Base-by-base conservation (phyloP, 2,329 filamentous ascomycete species). In the Fusarium pseudograminearum region DNA sequence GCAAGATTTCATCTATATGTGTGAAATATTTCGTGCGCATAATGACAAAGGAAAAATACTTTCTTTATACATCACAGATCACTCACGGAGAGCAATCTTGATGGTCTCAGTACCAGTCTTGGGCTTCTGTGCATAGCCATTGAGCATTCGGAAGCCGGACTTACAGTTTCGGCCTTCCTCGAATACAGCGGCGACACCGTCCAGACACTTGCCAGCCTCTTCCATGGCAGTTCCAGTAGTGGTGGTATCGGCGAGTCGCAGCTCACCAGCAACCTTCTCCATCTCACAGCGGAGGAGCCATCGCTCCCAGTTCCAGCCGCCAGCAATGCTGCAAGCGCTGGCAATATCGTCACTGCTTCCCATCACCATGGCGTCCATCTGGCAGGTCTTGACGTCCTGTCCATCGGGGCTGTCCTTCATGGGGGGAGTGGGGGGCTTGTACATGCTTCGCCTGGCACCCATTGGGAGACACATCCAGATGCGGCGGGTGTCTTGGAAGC, bases 261-360 rank as follows among this genome's bases (percentile, higher is more conserved):
- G 79, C 76, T 93, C 90, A 28, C 92, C 91, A 76, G 93, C 84
- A 7, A 84, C 84, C 79, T 87, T 96, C 83, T 98, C 94, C 81
- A 91, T 87, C 82, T 96, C 92, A 74, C 95, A 87, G 76, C 93
- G 93, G 71, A 98, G 82, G 79, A 98, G 87, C 96, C 96, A 99
- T 78, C 93, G 92, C 86, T 99, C 96, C 95, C 94, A 99, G 78
- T 90, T 90, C 90, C 94, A 96, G 28, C 91, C 90, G 7, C 93
- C 96, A 1, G 95, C 89, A 41, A 98, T 82, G 22, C 94, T 94
- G 15, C 92, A 91, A 70, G 97, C 84, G 73, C 87, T 89, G 3
- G 93, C 92, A 16, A 90, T 88, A 76, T 90, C 88, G 51, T 90
- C 87, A 0, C 91, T 93, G 73, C 87, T 91, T 10, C 92, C 92